A percentile compares a stretch with the other conserved stretches of the same genome.
phyloP scores from a whole-genome alignment of 2,329 filamentous ascomycete genomes.

The Talaromyces amestolkiae region DNA sequence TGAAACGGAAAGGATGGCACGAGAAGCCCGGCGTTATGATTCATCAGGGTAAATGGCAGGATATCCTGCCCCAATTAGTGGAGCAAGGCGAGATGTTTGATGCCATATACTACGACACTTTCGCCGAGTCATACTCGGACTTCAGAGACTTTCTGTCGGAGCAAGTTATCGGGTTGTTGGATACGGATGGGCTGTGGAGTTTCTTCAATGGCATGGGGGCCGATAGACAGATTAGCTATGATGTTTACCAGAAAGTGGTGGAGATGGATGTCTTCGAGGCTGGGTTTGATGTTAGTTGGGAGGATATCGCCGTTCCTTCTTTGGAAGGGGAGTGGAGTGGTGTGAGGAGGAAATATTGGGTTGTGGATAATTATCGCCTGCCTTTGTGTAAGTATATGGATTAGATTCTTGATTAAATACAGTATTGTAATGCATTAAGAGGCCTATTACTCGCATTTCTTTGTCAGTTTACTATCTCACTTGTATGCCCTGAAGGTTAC shows the following conservation, averaged over 20 bases:
- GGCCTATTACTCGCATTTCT: not conserved
- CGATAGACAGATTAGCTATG: conserved; percentile 88
- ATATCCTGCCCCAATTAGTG: conserved; percentile 67
- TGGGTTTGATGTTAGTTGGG: conserved; percentile 86
- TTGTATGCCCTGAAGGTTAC: not conserved
- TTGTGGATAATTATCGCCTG: conserved; percentile 59
- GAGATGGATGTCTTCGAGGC: conserved; percentile 89
- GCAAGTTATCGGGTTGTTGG: conserved; percentile 73
- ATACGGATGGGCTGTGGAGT: conserved; percentile 54
- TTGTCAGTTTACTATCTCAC: not conserved
- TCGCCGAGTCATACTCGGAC: conserved; percentile 87
- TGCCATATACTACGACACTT: conserved; percentile 96
- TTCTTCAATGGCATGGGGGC: conserved; percentile 79
- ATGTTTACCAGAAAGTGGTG: conserved; percentile 88
- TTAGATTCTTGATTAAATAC: not conserved
- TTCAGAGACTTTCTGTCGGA: conserved; percentile 86
- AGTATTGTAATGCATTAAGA: not conserved
- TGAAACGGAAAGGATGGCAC: conserved; percentile 67
- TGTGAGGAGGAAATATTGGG: conserved; percentile 86
- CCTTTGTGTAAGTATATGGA: conserved; percentile 36
- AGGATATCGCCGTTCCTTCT: conserved; percentile 70
- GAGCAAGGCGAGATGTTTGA: conserved; percentile 71
- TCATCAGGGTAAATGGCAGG: conserved; percentile 76
- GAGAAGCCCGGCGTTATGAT: conserved; percentile 60
- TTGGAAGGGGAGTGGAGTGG: conserved; percentile 83